Evolutionary conservation across 1,284 basidiomycete genomes (phyloP), one percentile per base, ranked within the genome.

Genomic region (Fomitopsis palustris): DNA sequence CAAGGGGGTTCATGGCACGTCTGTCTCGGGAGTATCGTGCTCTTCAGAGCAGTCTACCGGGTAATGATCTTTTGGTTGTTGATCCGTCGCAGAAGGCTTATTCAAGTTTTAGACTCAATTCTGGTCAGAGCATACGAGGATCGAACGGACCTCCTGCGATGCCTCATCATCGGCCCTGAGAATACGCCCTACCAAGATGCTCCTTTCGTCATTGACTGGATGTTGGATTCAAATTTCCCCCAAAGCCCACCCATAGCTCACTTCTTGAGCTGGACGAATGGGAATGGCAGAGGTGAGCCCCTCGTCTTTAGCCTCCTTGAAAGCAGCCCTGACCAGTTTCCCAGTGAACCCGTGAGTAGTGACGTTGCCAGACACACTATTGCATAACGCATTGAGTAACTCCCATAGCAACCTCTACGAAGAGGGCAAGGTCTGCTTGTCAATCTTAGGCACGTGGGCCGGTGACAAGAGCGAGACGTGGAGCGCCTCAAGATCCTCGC

Each of bases 181-280:
- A 95, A 95, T 61, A 98, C 95, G 8, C 95, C 95, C 17, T 96
- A 95, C 67, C 86, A 93, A 71, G 89, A 96, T 72, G 93, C 93
- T 21, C 95, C 95, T 0, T 96, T 97, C 72, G 87, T 97, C 31
- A 95, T 97, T 61, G 95, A 98, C 75, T 94, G 96, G 84, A 88
- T 90, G 81, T 81, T 96, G 29, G 89, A 93, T 68, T 89, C 92
- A 7, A 87, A 88, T 68, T 98, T 95, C 72, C 95, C 95, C 2
- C 81, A 90, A 65, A 86, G 85, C 63, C 94, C 95, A 5, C 95
- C 95, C 0, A 79, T 87, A 45, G 95, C 95, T 4, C 89, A 94
- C 75, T 98, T 97, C 74, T 82, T 89, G 61, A 95, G 92, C 62
- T 96, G 95, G 91, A 97, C 95, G 10, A 93, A 93, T 71, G 95